Evolutionary conservation across 306 rosid genomes (phyloP).

Genomic region (barrel medic (Medicago truncatula)): MtrunA17r5.0-ANR NC_053045.1:36670501-36671000

Average conservation of each 20-base stretch:
- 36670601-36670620: too few species aligned
- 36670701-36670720: constrained; percentile 59
- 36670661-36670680: too few species aligned
- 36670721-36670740: constrained; percentile 61
- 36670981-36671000: constrained; percentile 55
- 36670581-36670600: too few species aligned
- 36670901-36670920: constrained; percentile 50
- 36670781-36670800: constrained; percentile 57
- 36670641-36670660: too few species aligned
- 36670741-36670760: constrained; percentile 51
- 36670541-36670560: constrained; percentile 53
- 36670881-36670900: constrained; percentile 51
- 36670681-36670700: constrained; percentile 47
- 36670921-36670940: constrained; percentile 51
- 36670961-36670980: constrained; percentile 56
- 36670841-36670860: neutral
- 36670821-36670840: neutral
- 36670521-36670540: constrained; percentile 84
- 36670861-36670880: too few species aligned
- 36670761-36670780: constrained; percentile 54
- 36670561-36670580: neutral
- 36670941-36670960: constrained; percentile 71
- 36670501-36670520: constrained; percentile 69
- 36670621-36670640: neutral
- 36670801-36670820: constrained; percentile 32